Evolutionary conservation across 2,329 filamentous ascomycete species (phyloP).

Genomic region (Cladorrhinum sp.): DNA sequence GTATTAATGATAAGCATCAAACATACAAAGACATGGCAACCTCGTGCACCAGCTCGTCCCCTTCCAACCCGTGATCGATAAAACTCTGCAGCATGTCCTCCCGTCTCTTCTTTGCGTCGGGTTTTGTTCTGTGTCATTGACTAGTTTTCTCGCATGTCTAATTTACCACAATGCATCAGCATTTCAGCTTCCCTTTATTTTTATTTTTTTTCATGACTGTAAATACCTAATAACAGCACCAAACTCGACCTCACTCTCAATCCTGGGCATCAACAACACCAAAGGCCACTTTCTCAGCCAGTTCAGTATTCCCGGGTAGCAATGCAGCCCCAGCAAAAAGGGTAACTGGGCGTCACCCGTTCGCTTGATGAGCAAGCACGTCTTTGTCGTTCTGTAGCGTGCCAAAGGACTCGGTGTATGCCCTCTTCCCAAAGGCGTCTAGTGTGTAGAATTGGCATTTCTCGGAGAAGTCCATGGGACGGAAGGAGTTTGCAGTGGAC

Average conservation of each 20-base stretch:
- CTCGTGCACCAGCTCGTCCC: conserved; percentile 38
- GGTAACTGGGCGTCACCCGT: conserved; percentile 42
- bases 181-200: background rate
- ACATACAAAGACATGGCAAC: conserved; percentile 40
- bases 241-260: conserved; percentile 39
- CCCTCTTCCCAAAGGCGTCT: conserved; percentile 21
- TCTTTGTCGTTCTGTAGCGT: conserved; percentile 48
- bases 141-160: background rate
- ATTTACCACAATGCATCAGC: no score
- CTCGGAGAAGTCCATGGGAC: conserved; percentile 45
- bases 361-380: conserved; percentile 43
- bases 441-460: conserved; percentile 19
- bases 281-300: conserved; percentile 39
- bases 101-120: conserved; percentile 14
- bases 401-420: conserved; percentile 15
- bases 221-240: conserved; percentile 39
- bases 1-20: no score
- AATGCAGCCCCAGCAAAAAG: conserved; percentile 37
- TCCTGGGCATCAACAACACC: conserved; percentile 34
- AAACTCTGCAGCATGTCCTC: conserved; percentile 39
- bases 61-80: conserved; percentile 36
- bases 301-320: conserved; percentile 37
- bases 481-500: conserved; percentile 34
- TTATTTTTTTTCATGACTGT: background rate
- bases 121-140: conserved; percentile 13